phyloP scores from a whole-genome alignment of 2,329 filamentous ascomycete genomes.

The Penicillium sp. region DNA sequence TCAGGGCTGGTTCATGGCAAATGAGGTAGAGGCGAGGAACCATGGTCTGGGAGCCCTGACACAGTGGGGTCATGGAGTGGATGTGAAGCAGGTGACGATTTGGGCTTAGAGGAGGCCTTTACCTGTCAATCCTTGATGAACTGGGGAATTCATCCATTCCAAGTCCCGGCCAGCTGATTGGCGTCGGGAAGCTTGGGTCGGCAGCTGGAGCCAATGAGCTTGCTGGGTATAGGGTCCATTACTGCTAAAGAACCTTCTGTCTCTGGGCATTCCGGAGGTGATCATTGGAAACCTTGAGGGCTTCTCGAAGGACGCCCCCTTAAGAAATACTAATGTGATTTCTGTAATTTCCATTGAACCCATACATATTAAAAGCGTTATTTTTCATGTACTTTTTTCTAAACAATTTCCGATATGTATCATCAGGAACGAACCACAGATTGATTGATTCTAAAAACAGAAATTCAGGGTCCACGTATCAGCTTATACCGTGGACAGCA shows the following conservation, averaged over 20 bases:
- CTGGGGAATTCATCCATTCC: conserved; percentile 22
- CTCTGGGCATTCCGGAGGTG: conserved; percentile 19
- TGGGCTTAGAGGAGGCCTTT: conserved; percentile 15
- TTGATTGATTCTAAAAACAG: conserved; percentile 27
- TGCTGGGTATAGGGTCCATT: conserved; percentile 17
- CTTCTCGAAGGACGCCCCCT: conserved; percentile 17
- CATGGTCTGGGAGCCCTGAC: conserved; percentile 29
- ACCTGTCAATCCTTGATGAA: conserved; percentile 30
- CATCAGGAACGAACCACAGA: conserved; percentile 20
- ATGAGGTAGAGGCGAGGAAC: conserved; percentile 24
- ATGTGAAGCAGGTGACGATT: conserved; percentile 11
- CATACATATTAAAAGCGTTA: no score
- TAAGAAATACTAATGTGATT: background rate
- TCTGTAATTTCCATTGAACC: no score
- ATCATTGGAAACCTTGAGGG: conserved; percentile 19
- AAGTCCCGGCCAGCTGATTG: conserved; percentile 19
- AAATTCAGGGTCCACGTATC: conserved; percentile 28
- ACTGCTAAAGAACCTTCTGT: conserved; percentile 20
- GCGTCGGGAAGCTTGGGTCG: conserved; percentile 20
- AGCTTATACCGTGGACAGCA: conserved; percentile 12
- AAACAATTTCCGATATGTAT: background rate
- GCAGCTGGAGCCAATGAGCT: conserved; percentile 22
- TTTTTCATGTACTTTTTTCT: background rate
- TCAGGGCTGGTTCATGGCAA: conserved; percentile 22
- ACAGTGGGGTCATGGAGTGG: conserved; percentile 22